Conservation (phyloP, 2,329 filamentous ascomycete species). For the Aplosporella prunicola region DNA sequence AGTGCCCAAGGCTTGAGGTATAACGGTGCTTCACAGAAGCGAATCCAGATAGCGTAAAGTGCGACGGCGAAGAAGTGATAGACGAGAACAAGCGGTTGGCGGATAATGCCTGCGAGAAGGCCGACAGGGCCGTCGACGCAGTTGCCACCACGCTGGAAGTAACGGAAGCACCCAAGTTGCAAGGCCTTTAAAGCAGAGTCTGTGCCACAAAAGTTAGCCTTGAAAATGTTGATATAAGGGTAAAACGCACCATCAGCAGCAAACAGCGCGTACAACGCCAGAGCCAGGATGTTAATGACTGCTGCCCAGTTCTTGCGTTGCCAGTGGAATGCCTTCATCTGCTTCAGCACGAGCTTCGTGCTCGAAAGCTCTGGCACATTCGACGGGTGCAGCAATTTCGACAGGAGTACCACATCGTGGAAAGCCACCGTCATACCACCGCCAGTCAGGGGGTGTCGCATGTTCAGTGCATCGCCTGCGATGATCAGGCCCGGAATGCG, state of each 20-base stretch:
- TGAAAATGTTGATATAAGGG: constrained; percentile 2
- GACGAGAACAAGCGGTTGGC: constrained; percentile 66
- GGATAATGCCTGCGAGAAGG: constrained; percentile 71
- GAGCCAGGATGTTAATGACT: constrained; percentile 96
- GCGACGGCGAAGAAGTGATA: constrained; percentile 95
- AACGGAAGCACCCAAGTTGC: constrained; percentile 83
- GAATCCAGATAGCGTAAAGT: constrained; percentile 73
- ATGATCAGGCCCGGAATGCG: constrained; percentile 64
- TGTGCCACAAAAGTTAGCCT: constrained; percentile 10
- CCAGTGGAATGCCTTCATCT: constrained; percentile 77
- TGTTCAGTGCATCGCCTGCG: constrained; percentile 92
- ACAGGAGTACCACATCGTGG: constrained; percentile 76
- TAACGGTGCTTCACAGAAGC: constrained; percentile 39
- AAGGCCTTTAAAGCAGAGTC: constrained; percentile 67
- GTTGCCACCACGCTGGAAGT: constrained; percentile 68
- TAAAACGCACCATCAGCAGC: constrained; percentile 65
- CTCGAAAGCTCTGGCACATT: constrained; percentile 61
- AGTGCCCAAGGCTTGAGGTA: constrained; percentile 41
- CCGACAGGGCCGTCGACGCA: constrained; percentile 71
- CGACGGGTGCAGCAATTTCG: constrained; percentile 61
- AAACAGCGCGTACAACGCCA: constrained; percentile 86
- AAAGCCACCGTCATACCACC: constrained; percentile 98
- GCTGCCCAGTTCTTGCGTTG: constrained; percentile 68
- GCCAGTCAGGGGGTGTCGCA: constrained; percentile 96
- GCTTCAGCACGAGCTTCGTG: constrained; percentile 52